Percentiles rank a stretch among this genome's conserved stretches.
phyloP scores from a whole-genome alignment of 2,329 filamentous ascomycete genomes.

The Penicillium brasilianum region DNA sequence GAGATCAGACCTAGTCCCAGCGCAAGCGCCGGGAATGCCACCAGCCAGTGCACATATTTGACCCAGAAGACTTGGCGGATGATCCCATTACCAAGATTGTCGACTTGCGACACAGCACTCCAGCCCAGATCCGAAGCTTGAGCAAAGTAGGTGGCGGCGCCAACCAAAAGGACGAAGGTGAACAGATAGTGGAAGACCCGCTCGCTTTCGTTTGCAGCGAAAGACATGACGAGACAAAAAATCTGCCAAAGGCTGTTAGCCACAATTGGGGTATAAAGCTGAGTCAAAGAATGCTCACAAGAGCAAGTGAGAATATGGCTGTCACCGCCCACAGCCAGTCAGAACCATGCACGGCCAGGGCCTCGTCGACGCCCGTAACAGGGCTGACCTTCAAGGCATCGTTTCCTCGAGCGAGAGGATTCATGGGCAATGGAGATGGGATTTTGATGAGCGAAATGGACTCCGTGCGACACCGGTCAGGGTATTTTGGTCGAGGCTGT shows the following conservation, averaged over 20 bases:
- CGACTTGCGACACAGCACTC: conserved; percentile 45
- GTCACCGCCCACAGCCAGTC: conserved; percentile 63
- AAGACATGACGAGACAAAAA: conserved; percentile 48
- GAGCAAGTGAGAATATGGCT: conserved; percentile 55
- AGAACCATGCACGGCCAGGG: conserved; percentile 54
- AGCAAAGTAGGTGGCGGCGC: conserved; percentile 58
- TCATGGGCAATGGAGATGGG: not conserved
- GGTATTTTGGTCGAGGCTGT: not conserved
- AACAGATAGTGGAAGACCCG: conserved; percentile 64
- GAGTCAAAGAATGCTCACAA: conserved; percentile 42
- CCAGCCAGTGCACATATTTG: conserved; percentile 62
- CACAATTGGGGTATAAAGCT: not conserved
- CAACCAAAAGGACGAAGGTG: conserved; percentile 56
- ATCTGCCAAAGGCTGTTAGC: conserved; percentile 39
- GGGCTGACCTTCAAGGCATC: conserved; percentile 57
- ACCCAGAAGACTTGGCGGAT: conserved; percentile 60
- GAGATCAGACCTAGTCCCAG: conserved; percentile 58
- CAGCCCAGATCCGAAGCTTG: conserved; percentile 59
- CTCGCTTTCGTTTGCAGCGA: conserved; percentile 54
- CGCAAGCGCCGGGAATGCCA: conserved; percentile 54
- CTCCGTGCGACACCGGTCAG: not conserved
- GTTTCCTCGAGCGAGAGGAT: conserved; percentile 44
- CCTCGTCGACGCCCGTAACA: conserved; percentile 43
- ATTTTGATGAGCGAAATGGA: not conserved
- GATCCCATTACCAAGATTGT: conserved; percentile 35